Evolutionary conservation across 768 basidiomycete species (phyloP), one percentile per base, ranked within the genome.

Genomic region (Boletus rex-veris): DNA sequence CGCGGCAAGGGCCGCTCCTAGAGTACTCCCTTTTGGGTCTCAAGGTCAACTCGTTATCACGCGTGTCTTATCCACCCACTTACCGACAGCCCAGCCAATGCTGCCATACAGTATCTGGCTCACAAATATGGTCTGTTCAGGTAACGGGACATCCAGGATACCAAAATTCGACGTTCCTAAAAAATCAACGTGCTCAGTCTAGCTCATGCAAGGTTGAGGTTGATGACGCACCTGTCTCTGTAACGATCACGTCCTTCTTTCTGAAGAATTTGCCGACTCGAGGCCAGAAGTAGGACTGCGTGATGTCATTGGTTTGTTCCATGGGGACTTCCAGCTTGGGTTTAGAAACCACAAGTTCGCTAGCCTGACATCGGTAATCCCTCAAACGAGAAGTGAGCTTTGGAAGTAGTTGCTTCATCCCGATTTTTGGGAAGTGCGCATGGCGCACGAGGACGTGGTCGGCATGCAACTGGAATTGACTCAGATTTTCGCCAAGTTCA

Each of bases 101-200:
- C 86, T 87, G 46, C 95, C 95, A 85, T 90, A 97, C 6, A 97
- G 72, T 48, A 96, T 83, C 71, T 94, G 92, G 55, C 78, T 82
- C 37, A 92, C 55, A 53, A 86, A 82, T 4, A 83, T 69, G 1
- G 84, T 73, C 42, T 82, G 77, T 18, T 81, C 76, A 0, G 95
- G 95, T 11, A 96, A 72, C 1, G 85, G 83, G 28, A 92, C 79
- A 55, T 91, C 90, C 40, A 93, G 67, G 43, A 96, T 80, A 42
- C 94, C 95, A 66, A 96, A 97, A 57, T 77, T 86, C 12, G 90
- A 83, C 0, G 92, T 93, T 5, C 87, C 83, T 80, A 41, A 28
- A 28, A 24, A 28, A 28, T 5, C 5, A 49, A 12, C 7, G 3
- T 30, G 7, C 15, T 54, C 35, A 39, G 38, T 36, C 11, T 31